Evolutionary conservation across 2,329 filamentous ascomycete species (phyloP), one percentile per base, ranked within the genome.

Genomic region (Apiospora malaysiana): DNA sequence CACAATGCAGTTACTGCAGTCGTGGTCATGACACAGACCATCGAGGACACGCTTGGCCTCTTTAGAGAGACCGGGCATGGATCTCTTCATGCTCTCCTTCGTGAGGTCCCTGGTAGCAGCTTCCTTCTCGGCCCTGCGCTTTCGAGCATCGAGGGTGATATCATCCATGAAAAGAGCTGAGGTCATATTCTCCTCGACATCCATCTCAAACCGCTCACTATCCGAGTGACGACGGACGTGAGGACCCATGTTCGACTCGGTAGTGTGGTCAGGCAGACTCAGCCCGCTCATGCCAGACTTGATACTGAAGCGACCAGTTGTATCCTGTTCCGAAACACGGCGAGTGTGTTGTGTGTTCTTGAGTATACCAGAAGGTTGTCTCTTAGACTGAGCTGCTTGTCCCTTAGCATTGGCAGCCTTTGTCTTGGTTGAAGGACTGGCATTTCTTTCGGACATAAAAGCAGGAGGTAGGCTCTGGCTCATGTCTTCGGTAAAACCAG

Each of bases 111-210:
- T 12, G 42, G 42, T 78, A 32, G 70, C 69, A 27, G 72, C 73
- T 51, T 74, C 69, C 25, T 76, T 77, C 70, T 76, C 74, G 27
- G 73, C 70, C 68, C 72, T 74, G 71, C 76, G 78, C 71, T 83
- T 80, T 69, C 84, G 82, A 4, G 80, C 82, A 70, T 86, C 83
- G 45, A 88, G 81, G 2, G 87, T 89, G 72, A 89, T 89, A 73
- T 90, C 88, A 27, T 88, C 87, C 70, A 89, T 81, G 74, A 89
- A 88, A 74, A 89, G 86, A 4, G 86, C 87, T 7, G 88, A 89
- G 0, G 87, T 89, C 85, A 89, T 88, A 73, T 88, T 87, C 49
- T 88, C 86, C 49, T 80, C 76, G 18, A 74, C 65, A 8, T 80
- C 79, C 67, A 77, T 59, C 69, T 81, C 73, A 73, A 77, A 73